Percentiles rank a stretch among this genome's conserved stretches.
Evolutionary conservation across 1,284 basidiomycete genomes (phyloP).

Genomic region (Dichomitus squalens): DNA sequence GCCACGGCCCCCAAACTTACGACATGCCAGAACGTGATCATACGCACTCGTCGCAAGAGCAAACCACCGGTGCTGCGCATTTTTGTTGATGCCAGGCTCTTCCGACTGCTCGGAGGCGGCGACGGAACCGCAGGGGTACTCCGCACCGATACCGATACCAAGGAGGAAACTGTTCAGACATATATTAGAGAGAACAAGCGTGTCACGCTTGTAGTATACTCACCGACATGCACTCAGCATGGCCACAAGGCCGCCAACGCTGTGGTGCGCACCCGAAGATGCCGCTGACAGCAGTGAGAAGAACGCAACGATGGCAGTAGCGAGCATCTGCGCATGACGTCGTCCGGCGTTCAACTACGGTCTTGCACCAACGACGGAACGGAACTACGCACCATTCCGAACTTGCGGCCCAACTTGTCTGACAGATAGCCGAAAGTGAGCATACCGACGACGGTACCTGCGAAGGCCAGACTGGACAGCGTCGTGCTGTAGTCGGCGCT

Average conservation of each 20-base stretch:
- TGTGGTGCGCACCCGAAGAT: conserved; percentile 79
- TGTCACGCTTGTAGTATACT: conserved; percentile 16
- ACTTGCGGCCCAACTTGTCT: conserved; percentile 87
- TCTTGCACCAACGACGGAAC: background rate
- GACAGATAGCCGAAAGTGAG: conserved; percentile 76
- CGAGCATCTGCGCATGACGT: conserved; percentile 58
- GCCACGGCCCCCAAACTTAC: background rate
- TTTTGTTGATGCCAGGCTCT: conserved; percentile 74
- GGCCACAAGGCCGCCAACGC: conserved; percentile 67
- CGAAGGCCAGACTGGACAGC: conserved; percentile 74
- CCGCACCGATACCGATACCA: conserved; percentile 85
- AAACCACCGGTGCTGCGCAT: conserved; percentile 85
- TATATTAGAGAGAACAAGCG: background rate
- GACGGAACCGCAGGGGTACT: conserved; percentile 92
- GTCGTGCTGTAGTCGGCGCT: conserved; percentile 58
- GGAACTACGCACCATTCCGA: conserved; percentile 69
- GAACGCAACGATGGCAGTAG: conserved; percentile 76
- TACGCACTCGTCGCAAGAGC: conserved; percentile 79
- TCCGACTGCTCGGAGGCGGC: conserved; percentile 92
- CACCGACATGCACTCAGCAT: conserved; percentile 84
- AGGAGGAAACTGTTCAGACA: conserved; percentile 65
- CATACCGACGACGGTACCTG: conserved; percentile 87
- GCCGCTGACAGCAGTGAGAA: conserved; percentile 85
- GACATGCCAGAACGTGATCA: background rate
- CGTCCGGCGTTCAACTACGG: background rate